A percentile compares a stretch with the other conserved stretches of the same genome.
Evolutionary conservation across 2,329 filamentous ascomycete species (phyloP).

Genomic region (Nothophoma quercina): DNA sequence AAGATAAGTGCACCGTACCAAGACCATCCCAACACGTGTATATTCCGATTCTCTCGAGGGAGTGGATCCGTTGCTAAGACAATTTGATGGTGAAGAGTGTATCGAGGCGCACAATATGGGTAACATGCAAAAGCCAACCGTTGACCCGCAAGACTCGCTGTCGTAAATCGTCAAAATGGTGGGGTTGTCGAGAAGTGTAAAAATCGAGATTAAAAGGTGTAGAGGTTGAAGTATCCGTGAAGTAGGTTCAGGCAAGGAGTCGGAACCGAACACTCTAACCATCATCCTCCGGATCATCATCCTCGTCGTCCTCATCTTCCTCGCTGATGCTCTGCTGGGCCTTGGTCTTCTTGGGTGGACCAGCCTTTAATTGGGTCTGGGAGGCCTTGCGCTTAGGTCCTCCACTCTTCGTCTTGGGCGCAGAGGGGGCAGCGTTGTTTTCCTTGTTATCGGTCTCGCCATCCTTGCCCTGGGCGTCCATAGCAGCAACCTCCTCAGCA

Average conservation of each 20-base stretch:
- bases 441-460: constrained; percentile 51
- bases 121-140: constrained; percentile 43
- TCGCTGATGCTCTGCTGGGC: constrained; percentile 58
- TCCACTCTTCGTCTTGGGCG: constrained; percentile 21
- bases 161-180: constrained; percentile 49
- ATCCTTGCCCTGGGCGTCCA: constrained; percentile 63
- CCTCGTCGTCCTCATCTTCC: constrained; percentile 61
- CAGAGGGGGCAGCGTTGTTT: constrained; percentile 43
- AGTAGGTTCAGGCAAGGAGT: background rate
- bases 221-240: constrained; percentile 20
- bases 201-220: constrained; percentile 31
- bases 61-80: constrained; percentile 33
- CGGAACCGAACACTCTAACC: constrained; percentile 36
- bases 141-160: constrained; percentile 45
- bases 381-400: constrained; percentile 46
- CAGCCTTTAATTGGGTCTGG: constrained; percentile 39
- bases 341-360: constrained; percentile 60
- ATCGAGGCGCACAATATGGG: constrained; percentile 35
- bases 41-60: constrained; percentile 25
- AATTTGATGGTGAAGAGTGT: constrained; percentile 42
- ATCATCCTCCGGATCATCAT: constrained; percentile 60
- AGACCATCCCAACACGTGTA: constrained; percentile 20
- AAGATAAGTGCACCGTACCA: constrained; percentile 8
- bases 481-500: constrained; percentile 90
- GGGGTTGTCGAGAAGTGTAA: constrained; percentile 30